phyloP scores from a whole-genome alignment of 768 basidiomycete species.

The Boletus rufocinnamomeus region DNA sequence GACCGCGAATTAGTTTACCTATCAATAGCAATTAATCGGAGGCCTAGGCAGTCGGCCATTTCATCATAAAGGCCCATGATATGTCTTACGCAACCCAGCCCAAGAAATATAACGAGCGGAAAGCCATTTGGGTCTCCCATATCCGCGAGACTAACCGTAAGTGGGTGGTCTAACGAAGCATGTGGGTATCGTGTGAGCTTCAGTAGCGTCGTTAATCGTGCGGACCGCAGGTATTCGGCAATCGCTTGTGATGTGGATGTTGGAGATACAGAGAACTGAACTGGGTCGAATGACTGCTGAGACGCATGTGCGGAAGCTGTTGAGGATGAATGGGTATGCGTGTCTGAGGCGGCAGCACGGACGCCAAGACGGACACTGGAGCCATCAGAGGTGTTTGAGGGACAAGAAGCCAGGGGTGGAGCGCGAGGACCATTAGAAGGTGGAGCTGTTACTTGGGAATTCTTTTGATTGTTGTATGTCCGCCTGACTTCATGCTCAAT shows the following conservation, averaged over 20 bases:
- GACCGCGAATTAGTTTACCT: conserved; percentile 49
- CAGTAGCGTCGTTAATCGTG: conserved; percentile 79
- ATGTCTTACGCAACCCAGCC: conserved; percentile 91
- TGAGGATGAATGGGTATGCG: conserved; percentile 55
- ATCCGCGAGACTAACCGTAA: conserved; percentile 91
- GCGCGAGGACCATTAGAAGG: conserved; percentile 47
- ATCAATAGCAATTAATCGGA: conserved; percentile 93
- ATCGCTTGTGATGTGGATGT: conserved; percentile 67
- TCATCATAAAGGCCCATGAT: conserved; percentile 96
- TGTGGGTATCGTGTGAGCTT: conserved; percentile 80
- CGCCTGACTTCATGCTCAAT: conserved; percentile 79
- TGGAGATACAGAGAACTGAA: conserved; percentile 46
- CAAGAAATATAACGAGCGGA: conserved; percentile 90
- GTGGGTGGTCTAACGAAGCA: conserved; percentile 69
- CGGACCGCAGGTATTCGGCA: conserved; percentile 85
- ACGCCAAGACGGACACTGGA: conserved; percentile 42
- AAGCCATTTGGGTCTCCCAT: conserved; percentile 83
- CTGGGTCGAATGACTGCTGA: conserved; percentile 29
- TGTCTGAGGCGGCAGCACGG: conserved; percentile 44
- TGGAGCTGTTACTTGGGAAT: conserved; percentile 33
- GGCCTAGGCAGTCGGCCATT: conserved; percentile 83
- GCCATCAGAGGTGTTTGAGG: conserved; percentile 59
- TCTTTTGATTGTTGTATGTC: conserved; percentile 62
- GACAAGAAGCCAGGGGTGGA: conserved; percentile 25
- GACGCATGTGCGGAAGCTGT: conserved; percentile 24